Base-by-base conservation (phyloP, 1,139 yeast species). In the Kodamaea fungicola region DNA sequence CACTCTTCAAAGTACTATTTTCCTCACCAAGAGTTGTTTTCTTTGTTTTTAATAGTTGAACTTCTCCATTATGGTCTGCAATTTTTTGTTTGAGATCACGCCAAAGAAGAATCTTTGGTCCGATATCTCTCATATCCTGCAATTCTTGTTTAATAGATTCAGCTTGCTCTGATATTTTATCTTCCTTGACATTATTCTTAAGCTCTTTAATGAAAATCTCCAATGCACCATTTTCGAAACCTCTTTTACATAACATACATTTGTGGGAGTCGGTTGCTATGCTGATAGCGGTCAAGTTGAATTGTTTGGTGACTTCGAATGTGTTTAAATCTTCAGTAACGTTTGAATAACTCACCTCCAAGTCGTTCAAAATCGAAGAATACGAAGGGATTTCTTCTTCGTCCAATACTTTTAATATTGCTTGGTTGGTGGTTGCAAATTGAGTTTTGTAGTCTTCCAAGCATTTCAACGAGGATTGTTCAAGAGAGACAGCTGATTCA, bases 211-310 rank as follows among this genome's bases (percentile, higher is more conserved):
- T 54, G 37, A 71, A 71, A 3, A 44, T 45, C 1, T 52, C 40
- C 22, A 67, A 51, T 7, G 67, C 69, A 0, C 63, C 56, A 2
- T 64, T 64, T 28, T 73, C 75, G 58, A 85, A 84, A 16, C 68
- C 61, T 36, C 94, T 62, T 29, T 76, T 74, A 54, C 95, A 86
- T 35, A 86, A 60, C 31, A 80, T 64, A 54, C 95, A 86, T 38
- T 73, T 67, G 28, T 78, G 69, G 10, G 71, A 71, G 6, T 55
- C 55, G 32, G 77, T 64, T 0, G 92, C 89, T 36, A 78, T 61
- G 32, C 76, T 75, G 12, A 83, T 57, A 0, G 95, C 94, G 32
- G 67, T 78, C 23, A 71, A 57, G 47, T 84, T 83, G 54, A 81
- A 84, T 35, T 75, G 77, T 30, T 76, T 66, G 1, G 89, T 80